Evolutionary conservation across 78 protist species (phyloP).

Genomic region (Dictyostelium firmibasis): DNA sequence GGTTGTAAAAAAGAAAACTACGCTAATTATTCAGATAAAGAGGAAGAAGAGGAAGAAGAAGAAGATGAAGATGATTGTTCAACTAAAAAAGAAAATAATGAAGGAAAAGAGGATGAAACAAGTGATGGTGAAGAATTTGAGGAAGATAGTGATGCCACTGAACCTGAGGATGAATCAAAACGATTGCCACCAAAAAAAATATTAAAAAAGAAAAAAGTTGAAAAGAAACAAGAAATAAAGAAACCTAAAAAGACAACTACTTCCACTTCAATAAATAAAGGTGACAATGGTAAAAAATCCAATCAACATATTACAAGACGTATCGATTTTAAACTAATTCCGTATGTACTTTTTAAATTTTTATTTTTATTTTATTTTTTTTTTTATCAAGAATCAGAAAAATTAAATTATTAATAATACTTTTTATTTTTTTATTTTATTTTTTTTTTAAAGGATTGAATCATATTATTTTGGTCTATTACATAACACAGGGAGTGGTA

Average conservation of each 20-base stretch:
- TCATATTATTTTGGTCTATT: constrained; percentile 53
- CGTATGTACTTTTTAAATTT: constrained; percentile 3
- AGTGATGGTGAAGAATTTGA: not conserved
- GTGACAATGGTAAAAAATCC: not conserved
- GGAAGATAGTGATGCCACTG: not conserved
- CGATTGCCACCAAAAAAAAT: not conserved
- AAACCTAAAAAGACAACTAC: not conserved
- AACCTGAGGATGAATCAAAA: constrained; percentile 22
- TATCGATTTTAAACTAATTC: constrained; percentile 53
- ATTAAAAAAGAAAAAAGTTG: not conserved
- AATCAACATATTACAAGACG: constrained; percentile 13
- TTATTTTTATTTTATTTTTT: not conserved
- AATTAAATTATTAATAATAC: no score
- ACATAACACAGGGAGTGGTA: constrained; percentile 53
- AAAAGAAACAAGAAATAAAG: not conserved
- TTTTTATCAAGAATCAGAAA: no score
- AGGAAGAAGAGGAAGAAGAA: not conserved
- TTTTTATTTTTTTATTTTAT: no score
- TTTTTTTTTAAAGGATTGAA: not conserved
- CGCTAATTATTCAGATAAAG: not conserved
- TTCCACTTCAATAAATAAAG: not conserved
- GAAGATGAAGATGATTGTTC: not conserved
- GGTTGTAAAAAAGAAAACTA: not conserved
- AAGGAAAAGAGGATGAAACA: not conserved
- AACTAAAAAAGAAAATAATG: not conserved